Evolutionary conservation across 371 early-diverging fungal species (phyloP).

Genomic region (Mortierella sp.): DNA sequence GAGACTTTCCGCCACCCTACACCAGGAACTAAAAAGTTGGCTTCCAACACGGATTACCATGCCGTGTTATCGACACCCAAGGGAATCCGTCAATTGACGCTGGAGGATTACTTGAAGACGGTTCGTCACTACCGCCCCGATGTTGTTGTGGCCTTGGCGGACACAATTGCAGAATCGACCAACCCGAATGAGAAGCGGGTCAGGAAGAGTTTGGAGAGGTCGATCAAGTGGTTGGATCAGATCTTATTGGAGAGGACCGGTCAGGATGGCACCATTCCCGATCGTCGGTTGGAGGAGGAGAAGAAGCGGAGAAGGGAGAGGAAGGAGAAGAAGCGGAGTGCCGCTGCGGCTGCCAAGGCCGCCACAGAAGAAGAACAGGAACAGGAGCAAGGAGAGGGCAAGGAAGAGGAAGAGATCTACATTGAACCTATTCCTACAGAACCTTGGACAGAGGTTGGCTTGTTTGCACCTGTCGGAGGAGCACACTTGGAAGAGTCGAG

Average conservation of each 20-base stretch:
- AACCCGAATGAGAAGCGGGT: slow-evolving; percentile 69
- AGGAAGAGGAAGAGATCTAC: neutral
- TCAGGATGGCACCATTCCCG: slow-evolving; percentile 17
- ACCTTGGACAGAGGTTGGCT: slow-evolving; percentile 55
- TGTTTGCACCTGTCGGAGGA: slow-evolving; percentile 73
- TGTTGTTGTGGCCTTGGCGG: slow-evolving; percentile 62
- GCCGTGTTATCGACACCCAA: slow-evolving; percentile 76
- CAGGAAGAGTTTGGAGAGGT: slow-evolving; percentile 74
- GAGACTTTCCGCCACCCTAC: neutral
- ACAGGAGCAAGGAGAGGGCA: slow-evolving; percentile 17
- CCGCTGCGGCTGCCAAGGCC: neutral
- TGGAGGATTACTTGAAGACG: slow-evolving; percentile 64
- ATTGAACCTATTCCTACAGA: slow-evolving; percentile 21
- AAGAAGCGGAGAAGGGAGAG: slow-evolving; percentile 46
- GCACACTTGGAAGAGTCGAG: slow-evolving; percentile 66
- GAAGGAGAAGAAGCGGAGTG: slow-evolving; percentile 20
- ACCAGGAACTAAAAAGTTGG: slow-evolving; percentile 48
- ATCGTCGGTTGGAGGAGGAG: slow-evolving; percentile 32
- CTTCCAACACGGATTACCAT: slow-evolving; percentile 74
- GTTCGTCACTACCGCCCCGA: slow-evolving; percentile 68
- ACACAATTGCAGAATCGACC: slow-evolving; percentile 56
- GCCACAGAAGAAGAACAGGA: neutral
- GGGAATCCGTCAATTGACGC: slow-evolving; percentile 73
- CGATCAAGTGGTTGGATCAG: slow-evolving; percentile 76
- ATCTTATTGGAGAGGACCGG: slow-evolving; percentile 41